A percentile compares a stretch with the other conserved stretches of the same genome.
phyloP scores from a whole-genome alignment of 257 asterid species.

The Scutellaria baicalensis region DNA sequence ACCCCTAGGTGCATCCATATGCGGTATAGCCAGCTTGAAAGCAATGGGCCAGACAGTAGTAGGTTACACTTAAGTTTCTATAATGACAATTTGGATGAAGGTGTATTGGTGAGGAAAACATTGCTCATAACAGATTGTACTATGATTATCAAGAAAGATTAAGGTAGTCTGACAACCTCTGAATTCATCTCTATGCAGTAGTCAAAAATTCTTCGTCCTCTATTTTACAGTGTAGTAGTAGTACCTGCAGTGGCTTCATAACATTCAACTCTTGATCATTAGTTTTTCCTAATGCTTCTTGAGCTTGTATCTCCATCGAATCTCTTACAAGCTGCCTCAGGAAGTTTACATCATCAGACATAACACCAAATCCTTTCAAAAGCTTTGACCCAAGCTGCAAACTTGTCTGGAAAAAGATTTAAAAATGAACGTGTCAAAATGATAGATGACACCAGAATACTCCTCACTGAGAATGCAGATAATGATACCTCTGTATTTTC shows the following conservation, averaged over 20 bases:
- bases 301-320: constrained; percentile 96
- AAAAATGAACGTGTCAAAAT: constrained; percentile 16
- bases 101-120: background rate
- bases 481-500: constrained; percentile 83
- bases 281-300: constrained; percentile 45
- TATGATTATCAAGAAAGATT: background rate
- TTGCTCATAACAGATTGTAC: background rate
- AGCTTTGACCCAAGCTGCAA: constrained; percentile 97
- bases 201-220: background rate
- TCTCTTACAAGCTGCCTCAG: constrained; percentile 66
- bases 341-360: constrained; percentile 90
- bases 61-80: background rate
- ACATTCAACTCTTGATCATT: constrained; percentile 41
- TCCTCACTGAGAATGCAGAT: background rate
- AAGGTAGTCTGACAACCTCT: background rate
- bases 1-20: no score
- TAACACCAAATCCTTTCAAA: constrained; percentile 79
- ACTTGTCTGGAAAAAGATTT: constrained; percentile 55
- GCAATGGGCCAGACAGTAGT: no score
- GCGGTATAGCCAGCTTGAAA: no score
- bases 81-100: background rate
- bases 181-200: background rate
- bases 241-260: constrained; percentile 88
- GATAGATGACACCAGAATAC: background rate
- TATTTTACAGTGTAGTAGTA: background rate